Conservation (phyloP, 2,329 filamentous ascomycete species). For the Tetracladium maxilliforme region DNA sequence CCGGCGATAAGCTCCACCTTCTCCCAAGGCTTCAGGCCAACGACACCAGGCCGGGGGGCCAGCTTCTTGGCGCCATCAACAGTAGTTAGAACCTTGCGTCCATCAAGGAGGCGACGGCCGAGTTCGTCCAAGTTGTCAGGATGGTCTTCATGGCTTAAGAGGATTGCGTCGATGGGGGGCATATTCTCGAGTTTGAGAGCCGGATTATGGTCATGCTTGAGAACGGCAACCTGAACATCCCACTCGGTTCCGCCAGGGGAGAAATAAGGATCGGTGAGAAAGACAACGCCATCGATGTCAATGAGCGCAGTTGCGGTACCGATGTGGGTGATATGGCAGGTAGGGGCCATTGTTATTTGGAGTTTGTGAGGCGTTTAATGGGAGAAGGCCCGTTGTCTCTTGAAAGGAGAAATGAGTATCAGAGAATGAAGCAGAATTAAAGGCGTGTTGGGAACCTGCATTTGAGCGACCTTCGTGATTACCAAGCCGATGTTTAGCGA, state of each 20-base stretch:
- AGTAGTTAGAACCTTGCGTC: constrained; percentile 28
- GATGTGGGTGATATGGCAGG: constrained; percentile 31
- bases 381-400: too few relatives aligned
- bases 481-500: too few relatives aligned
- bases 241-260: constrained; percentile 20
- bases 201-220: constrained; percentile 17
- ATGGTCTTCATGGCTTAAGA: constrained; percentile 35
- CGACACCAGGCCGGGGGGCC: constrained; percentile 23
- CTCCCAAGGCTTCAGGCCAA: constrained; percentile 23
- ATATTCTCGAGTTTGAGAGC: constrained; percentile 21
- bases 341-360: too few relatives aligned
- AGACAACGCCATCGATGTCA: constrained; percentile 21
- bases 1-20: constrained; percentile 12
- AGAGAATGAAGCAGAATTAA: too few relatives aligned
- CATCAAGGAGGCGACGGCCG: constrained; percentile 27
- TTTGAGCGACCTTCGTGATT: too few relatives aligned
- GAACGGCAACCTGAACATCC: constrained; percentile 10
- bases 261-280: constrained; percentile 31
- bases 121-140: constrained; percentile 30
- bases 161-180: constrained; percentile 29
- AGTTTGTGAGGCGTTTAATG: too few relatives aligned
- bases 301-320: constrained; percentile 32
- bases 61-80: constrained; percentile 27
- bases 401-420: too few relatives aligned
- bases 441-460: too few relatives aligned